phyloP scores from a whole-genome alignment of 805 yeast genomes.

The Teunomyces gatunensis region DNA sequence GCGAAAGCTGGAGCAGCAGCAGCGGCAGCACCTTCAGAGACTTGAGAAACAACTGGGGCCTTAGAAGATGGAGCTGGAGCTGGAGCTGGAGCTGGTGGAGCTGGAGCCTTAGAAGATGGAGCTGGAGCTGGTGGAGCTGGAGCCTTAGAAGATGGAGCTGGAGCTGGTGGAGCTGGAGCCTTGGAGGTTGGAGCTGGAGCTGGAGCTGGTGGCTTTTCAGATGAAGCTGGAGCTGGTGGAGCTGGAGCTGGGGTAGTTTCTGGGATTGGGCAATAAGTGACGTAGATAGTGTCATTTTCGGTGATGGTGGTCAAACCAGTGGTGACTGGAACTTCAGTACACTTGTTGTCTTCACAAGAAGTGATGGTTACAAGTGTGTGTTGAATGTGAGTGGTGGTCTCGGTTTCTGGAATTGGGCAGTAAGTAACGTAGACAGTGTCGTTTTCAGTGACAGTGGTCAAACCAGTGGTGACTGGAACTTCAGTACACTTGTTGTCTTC shows the following conservation, averaged over 20 bases:
- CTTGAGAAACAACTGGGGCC: slow-evolving; percentile 5
- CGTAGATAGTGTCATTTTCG: slow-evolving; percentile 26
- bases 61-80: neutral
- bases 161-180: slow-evolving; percentile 5
- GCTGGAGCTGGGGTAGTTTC: slow-evolving; percentile 10
- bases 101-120: neutral
- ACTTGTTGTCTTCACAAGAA: slow-evolving; percentile 30
- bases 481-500: slow-evolving; percentile 23
- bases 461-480: slow-evolving; percentile 22
- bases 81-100: slow-evolving; percentile 3
- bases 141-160: slow-evolving; percentile 8
- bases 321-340: slow-evolving; percentile 20
- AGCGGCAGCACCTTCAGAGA: slow-evolving; percentile 8
- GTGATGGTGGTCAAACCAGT: slow-evolving; percentile 39
- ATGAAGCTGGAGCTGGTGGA: slow-evolving; percentile 9
- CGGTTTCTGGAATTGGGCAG: slow-evolving; percentile 16
- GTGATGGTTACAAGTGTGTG: slow-evolving; percentile 33
- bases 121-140: slow-evolving; percentile 9
- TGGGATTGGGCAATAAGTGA: slow-evolving; percentile 32
- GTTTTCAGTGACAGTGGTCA: slow-evolving; percentile 19
- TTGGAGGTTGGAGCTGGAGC: slow-evolving; percentile 4
- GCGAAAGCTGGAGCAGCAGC: slow-evolving; percentile 11
- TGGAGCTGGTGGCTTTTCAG: slow-evolving; percentile 4
- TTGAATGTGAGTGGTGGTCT: slow-evolving; percentile 14
- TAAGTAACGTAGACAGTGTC: slow-evolving; percentile 22